Conservation (phyloP, 2,329 filamentous ascomycete species). For the Albifimbria verrucaria region DNA sequence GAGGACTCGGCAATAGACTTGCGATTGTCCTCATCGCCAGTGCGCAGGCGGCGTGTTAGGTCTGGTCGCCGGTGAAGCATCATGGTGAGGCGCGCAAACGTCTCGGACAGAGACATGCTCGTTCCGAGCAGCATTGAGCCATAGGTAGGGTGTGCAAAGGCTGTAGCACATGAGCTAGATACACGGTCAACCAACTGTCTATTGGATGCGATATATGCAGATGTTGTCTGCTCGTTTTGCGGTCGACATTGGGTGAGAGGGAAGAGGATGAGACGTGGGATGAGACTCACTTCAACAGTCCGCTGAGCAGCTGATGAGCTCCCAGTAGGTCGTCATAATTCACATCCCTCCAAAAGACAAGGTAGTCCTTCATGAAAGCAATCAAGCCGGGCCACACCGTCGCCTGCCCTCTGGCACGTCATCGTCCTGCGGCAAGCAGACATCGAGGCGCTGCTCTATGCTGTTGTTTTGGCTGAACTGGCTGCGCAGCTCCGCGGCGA, state of each 20-base stretch:
- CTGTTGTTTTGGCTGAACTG: conserved; percentile 48
- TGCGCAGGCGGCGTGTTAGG: conserved; percentile 63
- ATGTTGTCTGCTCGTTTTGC: too few species aligned
- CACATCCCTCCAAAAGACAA: conserved; percentile 77
- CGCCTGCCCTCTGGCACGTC: conserved; percentile 61
- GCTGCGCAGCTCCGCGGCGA: conserved; percentile 64
- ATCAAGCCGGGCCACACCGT: conserved; percentile 74
- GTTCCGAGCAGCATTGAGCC: conserved; percentile 81
- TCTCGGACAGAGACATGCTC: conserved; percentile 75
- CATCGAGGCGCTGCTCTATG: conserved; percentile 62
- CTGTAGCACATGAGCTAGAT: conserved; percentile 73
- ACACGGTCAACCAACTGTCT: neutral
- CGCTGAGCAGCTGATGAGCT: conserved; percentile 72
- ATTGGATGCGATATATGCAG: too few species aligned
- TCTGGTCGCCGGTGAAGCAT: conserved; percentile 78
- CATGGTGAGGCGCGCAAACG: conserved; percentile 80
- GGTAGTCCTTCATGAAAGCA: conserved; percentile 76
- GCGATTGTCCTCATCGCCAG: conserved; percentile 64
- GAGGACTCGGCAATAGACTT: conserved; percentile 82
- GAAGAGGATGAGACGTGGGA: neutral
- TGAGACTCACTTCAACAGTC: conserved; percentile 66
- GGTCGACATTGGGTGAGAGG: neutral
- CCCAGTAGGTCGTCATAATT: conserved; percentile 71
- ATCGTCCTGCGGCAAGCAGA: conserved; percentile 61
- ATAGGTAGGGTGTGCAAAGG: conserved; percentile 73